These are phyloP conservation scores for Exophiala lecanii-corni DNA, from an alignment of 2,329 filamentous ascomycete genomes.

Conservation along the genomic window DNA sequence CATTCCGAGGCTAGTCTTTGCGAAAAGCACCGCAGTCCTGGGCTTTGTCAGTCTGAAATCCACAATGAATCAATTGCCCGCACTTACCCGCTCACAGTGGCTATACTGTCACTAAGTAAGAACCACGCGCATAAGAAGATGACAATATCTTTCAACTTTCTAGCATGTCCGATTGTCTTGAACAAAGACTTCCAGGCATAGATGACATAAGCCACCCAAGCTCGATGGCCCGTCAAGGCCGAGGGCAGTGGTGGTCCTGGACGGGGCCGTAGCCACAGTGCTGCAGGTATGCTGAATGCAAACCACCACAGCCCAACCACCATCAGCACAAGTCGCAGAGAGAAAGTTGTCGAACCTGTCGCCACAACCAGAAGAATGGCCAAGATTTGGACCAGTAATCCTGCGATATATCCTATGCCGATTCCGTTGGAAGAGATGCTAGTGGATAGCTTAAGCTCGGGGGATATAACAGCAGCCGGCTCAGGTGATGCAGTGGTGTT, in stretches of 20 bases:
- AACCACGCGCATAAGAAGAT: constrained; percentile 92
- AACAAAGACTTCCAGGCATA: constrained; percentile 86
- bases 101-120: constrained; percentile 86
- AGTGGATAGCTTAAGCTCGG: constrained; percentile 75
- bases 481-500: constrained; percentile 12
- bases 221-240: constrained; percentile 34
- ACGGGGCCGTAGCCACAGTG: constrained; percentile 78
- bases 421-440: constrained; percentile 89
- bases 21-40: constrained; percentile 85
- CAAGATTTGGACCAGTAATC: constrained; percentile 75
- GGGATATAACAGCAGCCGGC: constrained; percentile 43
- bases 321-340: constrained; percentile 80
- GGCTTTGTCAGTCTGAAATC: constrained; percentile 3
- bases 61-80: neutral
- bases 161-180: constrained; percentile 71
- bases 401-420: constrained; percentile 87
- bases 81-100: constrained; percentile 71
- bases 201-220: constrained; percentile 66
- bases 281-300: constrained; percentile 80
- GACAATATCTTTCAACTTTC: constrained; percentile 70
- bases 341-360: constrained; percentile 74
- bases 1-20: constrained; percentile 91
- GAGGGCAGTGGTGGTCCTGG: constrained; percentile 74
- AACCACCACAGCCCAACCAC: constrained; percentile 91
- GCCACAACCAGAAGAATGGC: constrained; percentile 71